phyloP scores from a whole-genome alignment of 805 yeast genomes.

The Grigorovia transvaalensis region DNA sequence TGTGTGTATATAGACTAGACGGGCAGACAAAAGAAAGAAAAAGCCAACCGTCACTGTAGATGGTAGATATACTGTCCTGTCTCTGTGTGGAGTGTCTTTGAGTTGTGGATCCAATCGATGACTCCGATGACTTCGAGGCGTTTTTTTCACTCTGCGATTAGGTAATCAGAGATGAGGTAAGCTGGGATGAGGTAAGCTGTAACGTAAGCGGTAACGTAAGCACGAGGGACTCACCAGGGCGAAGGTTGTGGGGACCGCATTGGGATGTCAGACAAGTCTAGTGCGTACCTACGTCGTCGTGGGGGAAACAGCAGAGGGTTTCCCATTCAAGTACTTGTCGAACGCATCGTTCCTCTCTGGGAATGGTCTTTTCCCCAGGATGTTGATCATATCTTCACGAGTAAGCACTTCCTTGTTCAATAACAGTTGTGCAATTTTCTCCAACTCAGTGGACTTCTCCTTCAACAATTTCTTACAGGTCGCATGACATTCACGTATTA shows the following conservation, averaged over 20 bases:
- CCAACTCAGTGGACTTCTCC: conserved; percentile 67
- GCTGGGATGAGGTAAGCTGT: not conserved
- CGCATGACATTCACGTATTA: conserved; percentile 65
- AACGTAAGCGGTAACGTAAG: too few relatives aligned
- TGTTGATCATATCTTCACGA: conserved; percentile 83
- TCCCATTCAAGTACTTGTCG: conserved; percentile 27
- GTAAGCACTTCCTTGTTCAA: conserved; percentile 82
- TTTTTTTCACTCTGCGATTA: not conserved
- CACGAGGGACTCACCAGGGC: too few relatives aligned
- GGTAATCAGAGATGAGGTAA: not conserved
- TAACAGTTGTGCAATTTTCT: conserved; percentile 77
- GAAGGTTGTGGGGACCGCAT: not conserved
- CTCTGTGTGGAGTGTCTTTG: not conserved
- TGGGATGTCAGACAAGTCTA: not conserved
- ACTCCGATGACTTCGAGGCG: not conserved
- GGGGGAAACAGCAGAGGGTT: conserved; percentile 1
- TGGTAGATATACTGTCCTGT: not conserved
- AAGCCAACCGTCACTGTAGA: not conserved
- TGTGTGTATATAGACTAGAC: not conserved
- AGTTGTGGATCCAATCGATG: not conserved
- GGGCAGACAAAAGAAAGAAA: not conserved
- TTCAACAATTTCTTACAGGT: conserved; percentile 58
- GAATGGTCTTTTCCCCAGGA: conserved; percentile 87
- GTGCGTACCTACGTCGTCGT: not conserved
- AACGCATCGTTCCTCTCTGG: conserved; percentile 86